phyloP scores from a whole-genome alignment of 352 stramenopile genomes.

The Pythium sukuiense region DNA sequence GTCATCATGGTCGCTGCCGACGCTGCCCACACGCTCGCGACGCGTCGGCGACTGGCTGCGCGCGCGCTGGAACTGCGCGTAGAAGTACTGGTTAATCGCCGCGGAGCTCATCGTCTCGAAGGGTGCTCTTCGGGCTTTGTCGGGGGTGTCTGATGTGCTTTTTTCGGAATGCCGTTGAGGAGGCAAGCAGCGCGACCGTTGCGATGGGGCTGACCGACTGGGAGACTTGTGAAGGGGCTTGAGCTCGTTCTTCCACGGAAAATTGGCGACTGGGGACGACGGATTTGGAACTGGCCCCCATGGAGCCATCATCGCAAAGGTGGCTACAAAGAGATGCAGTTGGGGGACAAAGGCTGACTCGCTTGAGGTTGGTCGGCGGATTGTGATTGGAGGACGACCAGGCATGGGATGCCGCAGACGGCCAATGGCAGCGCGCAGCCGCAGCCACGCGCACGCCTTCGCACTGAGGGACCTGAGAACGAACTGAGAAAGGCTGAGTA shows the following conservation, averaged over 20 bases:
- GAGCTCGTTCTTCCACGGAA: slow-evolving; percentile 14
- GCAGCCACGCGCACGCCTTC: neutral
- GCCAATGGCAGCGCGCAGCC: neutral
- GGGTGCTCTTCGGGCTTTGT: slow-evolving; percentile 9
- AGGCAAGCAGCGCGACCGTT: neutral
- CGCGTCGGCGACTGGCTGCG: slow-evolving; percentile 17
- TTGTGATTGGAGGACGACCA: neutral
- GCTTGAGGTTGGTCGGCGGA: neutral
- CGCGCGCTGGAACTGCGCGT: slow-evolving; percentile 28
- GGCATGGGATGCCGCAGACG: neutral
- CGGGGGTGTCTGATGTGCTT: neutral
- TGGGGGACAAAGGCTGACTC: neutral
- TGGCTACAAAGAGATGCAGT: slow-evolving; percentile 25
- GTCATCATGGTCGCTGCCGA: slow-evolving; percentile 19
- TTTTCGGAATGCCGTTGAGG: slow-evolving; percentile 4
- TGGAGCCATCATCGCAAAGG: neutral
- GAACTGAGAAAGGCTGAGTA: too few relatives aligned
- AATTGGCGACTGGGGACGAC: slow-evolving; percentile 10
- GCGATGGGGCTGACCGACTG: neutral
- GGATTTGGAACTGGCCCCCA: neutral
- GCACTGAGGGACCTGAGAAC: neutral
- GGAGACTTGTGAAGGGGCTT: neutral
- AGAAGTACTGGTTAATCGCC: slow-evolving; percentile 32
- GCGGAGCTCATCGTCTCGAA: slow-evolving; percentile 23
- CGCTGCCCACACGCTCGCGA: slow-evolving; percentile 10